Evolutionary conservation across 495 filamentous ascomycete species (phyloP), one percentile per base, ranked within the genome.

Genomic region (Xylaria telfairii): DNA sequence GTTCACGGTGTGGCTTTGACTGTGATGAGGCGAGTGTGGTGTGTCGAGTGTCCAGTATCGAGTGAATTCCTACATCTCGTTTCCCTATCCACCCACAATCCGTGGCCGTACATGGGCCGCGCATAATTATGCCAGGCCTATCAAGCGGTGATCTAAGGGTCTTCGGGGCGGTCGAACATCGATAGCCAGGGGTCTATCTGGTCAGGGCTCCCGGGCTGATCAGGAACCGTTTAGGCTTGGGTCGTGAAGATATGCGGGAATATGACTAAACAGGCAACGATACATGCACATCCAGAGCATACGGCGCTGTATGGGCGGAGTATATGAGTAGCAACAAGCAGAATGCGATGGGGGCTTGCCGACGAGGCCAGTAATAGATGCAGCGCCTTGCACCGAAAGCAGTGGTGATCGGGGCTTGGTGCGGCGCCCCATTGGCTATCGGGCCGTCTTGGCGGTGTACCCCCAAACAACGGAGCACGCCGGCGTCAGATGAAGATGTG

Each of bases 391-490:
- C 21, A 46, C 37, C 65, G 37, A 39, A 67, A 67, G 46, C 34
- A 39, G 56, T 63, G 67, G 54, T 47, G 59, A 61, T 51, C 42
- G 44, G 46, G 41, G 5, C 9, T 32, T 26, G n/a, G n/a, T n/a
- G n/a, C 41, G 4, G 19, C 30, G 13, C 42, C 19, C 42, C 17
- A 60, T 68, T 68, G 54, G 54, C 13, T 49, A 26, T 68, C 54
- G 54, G 51, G 17, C 41, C 54, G 66, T 61, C 66, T 68, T 68
- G 42, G 66, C 54, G 37, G 24, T 49, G 44, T n/a, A 28, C 26
- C 65, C 44, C 57, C 41, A 63, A 63, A 63, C 67, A 32, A 39
- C 56, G 57, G 67, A 53, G 30, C 26, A 63, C 67, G 54, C 44
- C 57, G 67, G 17, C 30, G 30, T 8, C 6, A 42, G 57, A 62